Base-by-base conservation (phyloP, 306 rosid species). In the Dalbergia cochinchinensis region DNA sequence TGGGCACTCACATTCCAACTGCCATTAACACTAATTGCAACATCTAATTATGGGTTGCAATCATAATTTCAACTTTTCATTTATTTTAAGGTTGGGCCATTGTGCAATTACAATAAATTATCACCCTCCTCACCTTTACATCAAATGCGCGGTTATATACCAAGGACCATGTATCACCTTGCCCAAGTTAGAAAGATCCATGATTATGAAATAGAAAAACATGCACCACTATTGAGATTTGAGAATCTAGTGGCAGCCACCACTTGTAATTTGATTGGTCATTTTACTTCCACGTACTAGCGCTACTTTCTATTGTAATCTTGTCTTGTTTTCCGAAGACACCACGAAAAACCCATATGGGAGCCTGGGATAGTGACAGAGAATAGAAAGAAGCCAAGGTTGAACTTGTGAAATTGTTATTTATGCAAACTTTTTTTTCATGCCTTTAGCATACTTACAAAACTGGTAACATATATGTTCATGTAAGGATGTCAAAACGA, bases 191-290 rank as follows among this genome's bases (percentile, higher is more conserved):
- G 22, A 20, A 20, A 20, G 22, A 20, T 1, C 22, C 22, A 20
- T 20, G n/a, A n/a, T n/a, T 35, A 11, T 35, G 77, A 41, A 77
- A 67, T 78, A 11, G 35, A 37, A 70, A 71, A 71, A 45, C 7
- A 22, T 9, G 15, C 15, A 3, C 16, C 13, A 50, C 61, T 69
- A 44, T 82, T 1, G 67, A 57, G 83, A 83, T 83, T 6, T 78
- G 80, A 74, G 67, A 83, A 83, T 73, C 72, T 73, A n/a, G 34
- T 12, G 70, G 47, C 37, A 51, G 54, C 44, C 66, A 65, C 69
- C 39, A 55, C 48, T 45, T 34, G 61, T 26, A 39, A 58, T 78
- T 45, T 57, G 76, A 78, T 78, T 73, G 67, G 80, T 35, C 0
- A 26, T 18, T 65, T 5, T 9, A 15, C 42, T 51, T 57, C 69